Conservation (phyloP, 441 rosid species). For the Isatis lusitanica region DNA sequence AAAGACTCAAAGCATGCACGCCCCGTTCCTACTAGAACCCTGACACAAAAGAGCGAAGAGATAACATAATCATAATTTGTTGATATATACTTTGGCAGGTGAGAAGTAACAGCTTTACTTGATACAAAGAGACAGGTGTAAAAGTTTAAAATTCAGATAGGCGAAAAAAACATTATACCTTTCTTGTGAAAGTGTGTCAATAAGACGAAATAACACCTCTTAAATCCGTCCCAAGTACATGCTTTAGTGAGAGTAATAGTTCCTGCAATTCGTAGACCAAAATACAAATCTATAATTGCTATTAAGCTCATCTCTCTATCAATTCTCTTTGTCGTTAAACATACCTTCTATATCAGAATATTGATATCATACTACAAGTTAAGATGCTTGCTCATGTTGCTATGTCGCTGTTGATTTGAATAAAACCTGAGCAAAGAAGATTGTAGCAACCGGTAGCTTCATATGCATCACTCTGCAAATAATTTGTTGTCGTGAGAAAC, state of each 20-base stretch:
- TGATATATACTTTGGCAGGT: background rate
- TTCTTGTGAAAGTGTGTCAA: slow-evolving; percentile 90
- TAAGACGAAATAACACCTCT: slow-evolving; percentile 96
- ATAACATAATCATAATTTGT: background rate
- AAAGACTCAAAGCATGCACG: slow-evolving; percentile 95
- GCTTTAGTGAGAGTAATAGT: slow-evolving; percentile 88
- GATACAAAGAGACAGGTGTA: slow-evolving; percentile 8
- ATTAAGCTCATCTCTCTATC: too few species aligned
- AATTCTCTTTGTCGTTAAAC: too few species aligned
- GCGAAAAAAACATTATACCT: slow-evolving; percentile 49
- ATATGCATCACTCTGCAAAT: too few species aligned
- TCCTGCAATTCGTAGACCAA: slow-evolving; percentile 63
- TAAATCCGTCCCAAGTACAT: slow-evolving; percentile 98
- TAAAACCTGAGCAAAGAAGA: too few species aligned
- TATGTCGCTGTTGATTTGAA: too few species aligned
- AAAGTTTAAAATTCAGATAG: slow-evolving; percentile 9
- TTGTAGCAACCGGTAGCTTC: too few species aligned
- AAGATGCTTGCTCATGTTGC: too few species aligned
- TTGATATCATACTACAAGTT: too few species aligned
- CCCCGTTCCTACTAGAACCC: slow-evolving; percentile 97
- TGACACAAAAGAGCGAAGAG: slow-evolving; percentile 29
- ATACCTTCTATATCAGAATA: too few species aligned
- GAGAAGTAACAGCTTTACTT: slow-evolving; percentile 9
- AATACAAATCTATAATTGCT: slow-evolving; percentile 23
- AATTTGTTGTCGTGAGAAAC: too few species aligned